Percentiles rank a stretch among this genome's conserved stretches.
phyloP scores from a whole-genome alignment of 768 basidiomycete species.

The Filobasidium floriforme region DNA sequence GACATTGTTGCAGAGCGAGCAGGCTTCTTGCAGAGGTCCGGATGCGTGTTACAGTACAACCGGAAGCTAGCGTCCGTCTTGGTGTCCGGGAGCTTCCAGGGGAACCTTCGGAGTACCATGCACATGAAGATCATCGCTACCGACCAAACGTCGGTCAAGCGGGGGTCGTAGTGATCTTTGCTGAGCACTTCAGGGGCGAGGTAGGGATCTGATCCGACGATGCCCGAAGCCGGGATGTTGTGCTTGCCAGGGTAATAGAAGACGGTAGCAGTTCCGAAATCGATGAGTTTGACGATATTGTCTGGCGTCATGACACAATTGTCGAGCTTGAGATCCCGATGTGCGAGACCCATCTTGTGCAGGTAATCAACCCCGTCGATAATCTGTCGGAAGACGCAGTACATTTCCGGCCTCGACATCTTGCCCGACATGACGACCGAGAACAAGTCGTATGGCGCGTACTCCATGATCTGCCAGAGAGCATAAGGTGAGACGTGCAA shows the following conservation, averaged over 20 bases:
- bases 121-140: constrained; percentile 98
- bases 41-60: constrained; percentile 86
- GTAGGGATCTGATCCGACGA: constrained; percentile 97
- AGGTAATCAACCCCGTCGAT: constrained; percentile 97
- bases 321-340: constrained; percentile 97
- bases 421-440: constrained; percentile 99
- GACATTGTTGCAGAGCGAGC: constrained; percentile 2
- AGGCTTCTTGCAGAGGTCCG: constrained; percentile 61
- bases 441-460: constrained; percentile 96
- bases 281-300: constrained; percentile 96
- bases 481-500: neutral
- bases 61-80: constrained; percentile 87
- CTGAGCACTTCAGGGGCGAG: constrained; percentile 90
- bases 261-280: constrained; percentile 99
- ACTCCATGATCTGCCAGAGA: constrained; percentile 89
- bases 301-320: constrained; percentile 97
- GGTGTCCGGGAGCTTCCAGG: constrained; percentile 95
- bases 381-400: constrained; percentile 98
- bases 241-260: constrained; percentile 96
- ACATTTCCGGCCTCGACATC: constrained; percentile 96
- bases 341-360: constrained; percentile 92
- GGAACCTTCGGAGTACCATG: constrained; percentile 94
- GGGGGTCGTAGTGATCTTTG: constrained; percentile 77
- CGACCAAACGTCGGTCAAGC: constrained; percentile 98
- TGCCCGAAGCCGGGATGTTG: constrained; percentile 66